Evolutionary conservation across 1,284 basidiomycete species (phyloP).

Genomic region (Chalciporus sp.): DNA sequence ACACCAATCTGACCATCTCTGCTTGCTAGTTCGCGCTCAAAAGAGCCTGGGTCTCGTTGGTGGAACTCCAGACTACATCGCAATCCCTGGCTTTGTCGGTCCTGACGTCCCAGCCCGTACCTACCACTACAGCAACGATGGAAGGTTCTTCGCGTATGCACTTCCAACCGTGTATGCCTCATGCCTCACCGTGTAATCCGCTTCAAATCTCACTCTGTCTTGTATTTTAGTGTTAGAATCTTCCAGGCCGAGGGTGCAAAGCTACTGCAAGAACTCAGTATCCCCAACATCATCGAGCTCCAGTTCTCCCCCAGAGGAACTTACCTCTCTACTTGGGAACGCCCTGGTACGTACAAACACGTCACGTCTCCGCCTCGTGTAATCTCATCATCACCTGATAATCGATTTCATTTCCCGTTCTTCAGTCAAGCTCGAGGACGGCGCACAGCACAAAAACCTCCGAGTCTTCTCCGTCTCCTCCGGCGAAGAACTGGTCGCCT

Average conservation of each 20-base stretch:
- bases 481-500: conserved; percentile 79
- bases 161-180: conserved; percentile 62
- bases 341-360: conserved; percentile 55
- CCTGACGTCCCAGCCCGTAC: conserved; percentile 74
- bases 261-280: conserved; percentile 67
- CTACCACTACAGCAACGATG: conserved; percentile 87
- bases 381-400: conserved; percentile 9
- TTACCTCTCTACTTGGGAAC: conserved; percentile 93
- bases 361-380: conserved; percentile 19
- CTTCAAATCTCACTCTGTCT: conserved; percentile 5
- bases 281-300: conserved; percentile 81
- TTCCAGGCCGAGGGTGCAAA: conserved; percentile 76
- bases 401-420: conserved; percentile 12
- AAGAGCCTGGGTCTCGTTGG: conserved; percentile 88
- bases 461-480: conserved; percentile 83
- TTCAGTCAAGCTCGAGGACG: conserved; percentile 77
- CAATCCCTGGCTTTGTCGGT: conserved; percentile 65
- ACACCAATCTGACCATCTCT: conserved; percentile 4
- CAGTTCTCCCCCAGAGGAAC: conserved; percentile 92
- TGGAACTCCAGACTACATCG: conserved; percentile 76
- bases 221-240: conserved; percentile 62
- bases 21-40: conserved; percentile 80
- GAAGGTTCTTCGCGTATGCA: conserved; percentile 85
- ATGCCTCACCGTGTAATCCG: conserved; percentile 8
- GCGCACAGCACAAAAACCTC: conserved; percentile 84